These are phyloP conservation scores for Hippophae tibetana DNA, from an alignment of 306 rosid genomes.

Conservation along the genomic window DNA sequence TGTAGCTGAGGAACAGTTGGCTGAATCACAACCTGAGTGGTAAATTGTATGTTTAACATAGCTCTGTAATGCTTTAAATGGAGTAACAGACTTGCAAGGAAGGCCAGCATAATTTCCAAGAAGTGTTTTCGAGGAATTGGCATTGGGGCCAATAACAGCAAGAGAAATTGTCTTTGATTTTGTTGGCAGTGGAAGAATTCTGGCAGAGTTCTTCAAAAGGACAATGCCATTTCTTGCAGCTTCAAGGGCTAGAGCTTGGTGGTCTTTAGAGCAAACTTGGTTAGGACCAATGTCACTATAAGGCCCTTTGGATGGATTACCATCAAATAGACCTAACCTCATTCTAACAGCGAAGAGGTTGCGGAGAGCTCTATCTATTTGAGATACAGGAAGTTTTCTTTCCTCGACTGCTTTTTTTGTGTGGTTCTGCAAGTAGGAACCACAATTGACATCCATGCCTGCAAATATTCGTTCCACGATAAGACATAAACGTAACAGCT, in stretches of 20 bases:
- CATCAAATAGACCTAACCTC: constrained; percentile 70
- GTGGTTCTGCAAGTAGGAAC: constrained; percentile 43
- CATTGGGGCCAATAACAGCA: constrained; percentile 83
- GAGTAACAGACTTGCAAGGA: constrained; percentile 55
- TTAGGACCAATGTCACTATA: constrained; percentile 57
- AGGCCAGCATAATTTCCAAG: constrained; percentile 77
- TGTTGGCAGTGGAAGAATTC: constrained; percentile 62
- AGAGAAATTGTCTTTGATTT: constrained; percentile 44
- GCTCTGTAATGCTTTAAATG: constrained; percentile 47
- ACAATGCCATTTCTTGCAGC: constrained; percentile 89
- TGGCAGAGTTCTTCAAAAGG: constrained; percentile 59
- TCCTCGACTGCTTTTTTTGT: constrained; percentile 51
- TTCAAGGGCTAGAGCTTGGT: constrained; percentile 64
- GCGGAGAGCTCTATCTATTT: constrained; percentile 73
- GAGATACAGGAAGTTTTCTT: constrained; percentile 34
- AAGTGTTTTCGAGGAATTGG: constrained; percentile 50
- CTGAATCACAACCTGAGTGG: constrained; percentile 60
- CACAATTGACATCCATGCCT: constrained; percentile 91
- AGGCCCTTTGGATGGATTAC: constrained; percentile 46
- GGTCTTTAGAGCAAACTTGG: constrained; percentile 58
- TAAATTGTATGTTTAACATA: constrained; percentile 38
- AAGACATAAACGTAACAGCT: background rate
- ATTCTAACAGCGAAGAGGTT: constrained; percentile 70
- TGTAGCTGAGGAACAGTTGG: constrained; percentile 41
- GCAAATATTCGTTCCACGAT: background rate